Percentiles rank a stretch among this genome's conserved stretches.
Conservation (phyloP, 2,329 filamentous ascomycete species). For the Aspergillus persii region DNA sequence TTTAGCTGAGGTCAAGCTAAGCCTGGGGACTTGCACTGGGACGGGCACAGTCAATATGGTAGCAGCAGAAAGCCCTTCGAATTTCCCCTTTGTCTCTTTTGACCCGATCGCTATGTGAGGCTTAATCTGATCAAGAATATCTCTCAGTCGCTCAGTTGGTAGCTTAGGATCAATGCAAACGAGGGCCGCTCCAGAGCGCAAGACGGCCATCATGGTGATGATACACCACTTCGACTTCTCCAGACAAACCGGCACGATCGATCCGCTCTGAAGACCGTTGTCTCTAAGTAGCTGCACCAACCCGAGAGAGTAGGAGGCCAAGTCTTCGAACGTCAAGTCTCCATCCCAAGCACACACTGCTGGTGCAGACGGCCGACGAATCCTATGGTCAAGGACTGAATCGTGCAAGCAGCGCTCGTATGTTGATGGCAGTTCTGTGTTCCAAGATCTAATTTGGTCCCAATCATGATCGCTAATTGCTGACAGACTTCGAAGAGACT, state of each 20-base stretch:
- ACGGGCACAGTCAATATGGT: no score
- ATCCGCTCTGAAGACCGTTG: constrained; percentile 27
- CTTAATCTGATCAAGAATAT: constrained; percentile 16
- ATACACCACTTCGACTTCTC: constrained; percentile 28
- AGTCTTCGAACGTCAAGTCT: constrained; percentile 18
- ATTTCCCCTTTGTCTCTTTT: no score
- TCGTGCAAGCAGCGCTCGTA: not conserved
- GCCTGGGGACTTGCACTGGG: no score
- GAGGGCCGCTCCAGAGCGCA: constrained; percentile 29
- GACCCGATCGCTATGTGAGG: constrained; percentile 18
- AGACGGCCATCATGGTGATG: constrained; percentile 28
- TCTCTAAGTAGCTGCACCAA: constrained; percentile 16
- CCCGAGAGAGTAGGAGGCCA: constrained; percentile 13
- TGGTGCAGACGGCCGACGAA: not conserved
- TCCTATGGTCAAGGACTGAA: not conserved
- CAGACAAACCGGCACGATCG: constrained; percentile 25
- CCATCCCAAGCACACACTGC: not conserved
- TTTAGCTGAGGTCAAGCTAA: no score
- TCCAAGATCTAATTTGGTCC: not conserved
- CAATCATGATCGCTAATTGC: not conserved
- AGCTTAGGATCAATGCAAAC: constrained; percentile 30
- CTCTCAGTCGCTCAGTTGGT: constrained; percentile 13
- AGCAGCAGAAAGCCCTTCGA: no score
- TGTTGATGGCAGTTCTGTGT: not conserved
- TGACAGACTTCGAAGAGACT: not conserved